A percentile compares a stretch with the other conserved stretches of the same genome.
Evolutionary conservation across 495 filamentous ascomycete genomes (phyloP).

Genomic region (Zalerion maritima): DNA sequence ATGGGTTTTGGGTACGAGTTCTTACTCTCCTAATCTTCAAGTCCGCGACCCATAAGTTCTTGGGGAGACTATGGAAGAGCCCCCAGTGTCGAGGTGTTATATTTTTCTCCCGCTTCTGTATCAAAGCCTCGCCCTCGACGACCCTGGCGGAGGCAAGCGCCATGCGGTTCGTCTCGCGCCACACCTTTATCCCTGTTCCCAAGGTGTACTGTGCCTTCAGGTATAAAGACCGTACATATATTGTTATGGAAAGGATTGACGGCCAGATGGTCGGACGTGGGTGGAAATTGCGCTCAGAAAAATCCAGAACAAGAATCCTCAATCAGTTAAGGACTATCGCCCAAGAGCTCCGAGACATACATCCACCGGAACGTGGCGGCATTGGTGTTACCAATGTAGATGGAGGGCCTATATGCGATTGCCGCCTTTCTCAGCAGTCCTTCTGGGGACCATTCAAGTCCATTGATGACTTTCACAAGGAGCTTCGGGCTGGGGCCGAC

Average conservation of each 20-base stretch:
- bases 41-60: too few relatives aligned
- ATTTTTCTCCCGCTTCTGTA: conserved; percentile 1
- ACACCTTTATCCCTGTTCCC: conserved; percentile 38
- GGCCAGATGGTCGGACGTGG: conserved; percentile 25
- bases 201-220: conserved; percentile 34
- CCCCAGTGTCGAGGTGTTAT: too few relatives aligned
- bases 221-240: conserved; percentile 26
- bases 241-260: conserved; percentile 36
- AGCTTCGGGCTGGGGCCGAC: conserved; percentile 25
- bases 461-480: conserved; percentile 28
- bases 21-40: too few relatives aligned
- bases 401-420: conserved; percentile 27
- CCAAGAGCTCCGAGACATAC: conserved; percentile 25
- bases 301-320: conserved; percentile 29
- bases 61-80: too few relatives aligned
- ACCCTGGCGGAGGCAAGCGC: conserved; percentile 33
- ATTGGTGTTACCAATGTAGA: conserved; percentile 23
- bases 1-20: too few relatives aligned
- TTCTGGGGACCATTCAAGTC: conserved; percentile 28
- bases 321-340: conserved; percentile 27
- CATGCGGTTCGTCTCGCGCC: conserved; percentile 29
- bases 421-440: conserved; percentile 16
- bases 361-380: conserved; percentile 18
- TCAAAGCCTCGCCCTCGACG: conserved; percentile 23
- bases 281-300: conserved; percentile 16